Base-by-base conservation (phyloP, 768 basidiomycete species). In the Mycena latifolia region DNA sequence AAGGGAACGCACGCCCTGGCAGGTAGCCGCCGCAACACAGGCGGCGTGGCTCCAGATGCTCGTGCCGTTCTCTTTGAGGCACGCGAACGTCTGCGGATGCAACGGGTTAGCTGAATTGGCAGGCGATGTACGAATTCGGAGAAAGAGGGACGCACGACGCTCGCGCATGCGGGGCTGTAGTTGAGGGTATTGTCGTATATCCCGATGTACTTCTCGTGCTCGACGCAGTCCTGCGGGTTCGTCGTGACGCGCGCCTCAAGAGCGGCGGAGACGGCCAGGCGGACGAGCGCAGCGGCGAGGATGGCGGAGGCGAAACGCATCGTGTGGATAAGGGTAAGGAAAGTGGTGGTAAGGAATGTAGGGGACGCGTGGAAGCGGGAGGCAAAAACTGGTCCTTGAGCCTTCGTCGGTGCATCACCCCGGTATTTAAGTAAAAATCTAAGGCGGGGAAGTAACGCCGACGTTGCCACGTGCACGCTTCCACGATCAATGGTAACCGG, bases 11-110 rank as follows among this genome's bases (percentile, higher is more conserved):
- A 69, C 64, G 1, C 68, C 64, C 28, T 59, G 55, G 52, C 64
- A 69, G 1, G 55, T 51, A 2, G 60, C 64, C 17, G 48, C 68
- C 1, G 64, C 68, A 10, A 65, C 59, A 22, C 64, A 69, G 15
- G 47, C 20, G 1, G 31, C 6, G 28, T 62, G 57, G 41, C 58
- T 56, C 68, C 68, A 69, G 48, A 66, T 48, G 45, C 65, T 65
- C 17, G 54, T 61, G 31, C 55, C 65, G 47, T 61, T 56, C 35
- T 60, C 51, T 8, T 27, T 41, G 9, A 68, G 57, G 28, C 67
- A 64, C n/a, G 50, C 24, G 11, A 20, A 27, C 2, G 51, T 57
- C 64, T 66, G 37, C 20, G 18, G 15, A 31, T 24, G 5, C 5
- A 46, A 17, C 18, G 27, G 1, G 18, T 20, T 22, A 20, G 22